Conservation (phyloP, 768 basidiomycete genomes). For the Epithele typhae region DNA sequence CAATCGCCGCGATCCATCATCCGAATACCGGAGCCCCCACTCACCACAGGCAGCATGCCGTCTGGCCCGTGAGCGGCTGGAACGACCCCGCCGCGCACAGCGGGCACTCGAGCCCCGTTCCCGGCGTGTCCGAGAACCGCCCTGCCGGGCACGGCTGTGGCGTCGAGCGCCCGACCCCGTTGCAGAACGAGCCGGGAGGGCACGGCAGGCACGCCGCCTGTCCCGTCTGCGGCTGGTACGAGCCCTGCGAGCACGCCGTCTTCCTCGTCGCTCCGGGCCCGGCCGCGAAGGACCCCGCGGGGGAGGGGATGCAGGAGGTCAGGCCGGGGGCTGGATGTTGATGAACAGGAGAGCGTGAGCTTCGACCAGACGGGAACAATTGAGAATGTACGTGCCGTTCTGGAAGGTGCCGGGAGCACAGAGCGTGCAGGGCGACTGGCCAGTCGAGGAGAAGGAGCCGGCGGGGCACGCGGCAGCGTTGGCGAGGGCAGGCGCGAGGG, state of each 20-base stretch:
- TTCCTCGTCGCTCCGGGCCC: constrained; percentile 8
- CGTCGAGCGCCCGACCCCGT: constrained; percentile 9
- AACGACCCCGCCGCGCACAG: constrained; percentile 11
- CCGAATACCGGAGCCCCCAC: background rate
- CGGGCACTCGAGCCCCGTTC: constrained; percentile 13
- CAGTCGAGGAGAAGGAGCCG: constrained; percentile 13
- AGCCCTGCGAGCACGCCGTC: constrained; percentile 14
- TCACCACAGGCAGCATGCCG: constrained; percentile 18
- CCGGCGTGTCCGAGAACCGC: constrained; percentile 8
- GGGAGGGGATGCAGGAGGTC: constrained; percentile 11
- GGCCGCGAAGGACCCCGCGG: constrained; percentile 17
- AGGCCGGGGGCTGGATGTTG: constrained; percentile 9
- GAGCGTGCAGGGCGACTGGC: constrained; percentile 5
- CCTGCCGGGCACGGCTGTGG: constrained; percentile 14
- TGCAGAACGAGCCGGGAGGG: constrained; percentile 18
- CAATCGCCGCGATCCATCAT: background rate
- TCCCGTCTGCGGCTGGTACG: constrained; percentile 14
- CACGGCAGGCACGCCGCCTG: constrained; percentile 16
- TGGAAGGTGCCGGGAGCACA: constrained; percentile 10
- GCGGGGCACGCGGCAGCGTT: constrained; percentile 4
- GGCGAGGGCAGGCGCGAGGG: background rate
- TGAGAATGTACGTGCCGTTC: background rate
- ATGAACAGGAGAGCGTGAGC: background rate
- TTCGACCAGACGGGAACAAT: too few species aligned
- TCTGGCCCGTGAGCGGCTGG: constrained; percentile 11